Percentiles rank a stretch among this genome's conserved stretches.
phyloP scores from a whole-genome alignment of 2,329 filamentous ascomycete genomes.

The Colletotrichum cereale region DNA sequence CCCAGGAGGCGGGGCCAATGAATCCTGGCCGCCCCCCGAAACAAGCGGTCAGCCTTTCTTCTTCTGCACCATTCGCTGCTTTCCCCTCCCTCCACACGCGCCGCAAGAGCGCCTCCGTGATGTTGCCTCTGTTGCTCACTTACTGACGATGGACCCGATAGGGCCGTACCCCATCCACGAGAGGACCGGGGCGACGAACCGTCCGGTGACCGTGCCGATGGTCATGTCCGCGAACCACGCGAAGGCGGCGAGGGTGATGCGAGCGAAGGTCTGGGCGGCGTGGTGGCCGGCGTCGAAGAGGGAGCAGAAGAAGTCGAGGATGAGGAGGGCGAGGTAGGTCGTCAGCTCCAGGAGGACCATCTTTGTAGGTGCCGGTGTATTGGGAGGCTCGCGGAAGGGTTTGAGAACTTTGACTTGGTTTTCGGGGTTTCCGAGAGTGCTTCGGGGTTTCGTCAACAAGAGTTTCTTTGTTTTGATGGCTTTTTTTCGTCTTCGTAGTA shows the following conservation, averaged over 20 bases:
- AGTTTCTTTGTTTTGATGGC: too few relatives aligned
- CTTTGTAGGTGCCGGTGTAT: not conserved
- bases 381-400: not conserved
- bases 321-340: not conserved
- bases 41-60: not conserved
- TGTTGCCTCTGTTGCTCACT: not conserved
- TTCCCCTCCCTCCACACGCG: not conserved
- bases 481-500: too few relatives aligned
- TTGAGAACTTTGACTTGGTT: not conserved
- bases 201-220: not conserved
- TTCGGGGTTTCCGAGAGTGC: not conserved
- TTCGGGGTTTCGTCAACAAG: not conserved
- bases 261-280: not conserved
- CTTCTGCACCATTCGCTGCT: too few relatives aligned
- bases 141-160: not conserved
- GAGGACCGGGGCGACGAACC: not conserved
- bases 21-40: not conserved
- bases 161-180: not conserved
- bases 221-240: not conserved
- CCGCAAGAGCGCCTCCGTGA: not conserved
- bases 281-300: not conserved
- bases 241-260: not conserved
- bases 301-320: not conserved
- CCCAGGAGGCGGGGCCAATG: not conserved
- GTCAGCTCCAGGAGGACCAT: conserved; percentile 1